Evolutionary conservation across 768 basidiomycete genomes (phyloP).

Genomic region (Russula sp.): DNA sequence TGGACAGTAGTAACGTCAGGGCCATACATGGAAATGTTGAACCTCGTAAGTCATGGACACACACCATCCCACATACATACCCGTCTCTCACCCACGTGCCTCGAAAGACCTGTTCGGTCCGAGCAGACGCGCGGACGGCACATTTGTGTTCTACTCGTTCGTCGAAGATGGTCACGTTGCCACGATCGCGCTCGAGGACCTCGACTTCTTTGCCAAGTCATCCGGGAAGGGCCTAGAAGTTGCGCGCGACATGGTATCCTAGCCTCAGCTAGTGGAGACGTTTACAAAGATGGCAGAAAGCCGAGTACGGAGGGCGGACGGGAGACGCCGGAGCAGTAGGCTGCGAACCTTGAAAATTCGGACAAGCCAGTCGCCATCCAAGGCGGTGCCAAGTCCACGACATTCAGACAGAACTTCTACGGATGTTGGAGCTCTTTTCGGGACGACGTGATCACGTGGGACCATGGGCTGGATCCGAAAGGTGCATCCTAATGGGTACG

Average conservation of each 20-base stretch:
- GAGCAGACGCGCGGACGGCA: slow-evolving; percentile 28
- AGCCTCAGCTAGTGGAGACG: slow-evolving; percentile 27
- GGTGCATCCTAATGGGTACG: no score
- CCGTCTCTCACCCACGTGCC: no score
- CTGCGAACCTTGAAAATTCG: slow-evolving; percentile 14
- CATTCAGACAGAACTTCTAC: slow-evolving; percentile 21
- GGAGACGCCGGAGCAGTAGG: slow-evolving; percentile 24
- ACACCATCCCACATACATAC: no score
- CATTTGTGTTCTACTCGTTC: slow-evolving; percentile 29
- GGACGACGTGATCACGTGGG: slow-evolving; percentile 39
- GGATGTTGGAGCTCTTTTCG: slow-evolving; percentile 29
- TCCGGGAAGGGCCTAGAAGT: slow-evolving; percentile 28
- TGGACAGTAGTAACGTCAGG: slow-evolving; percentile 37
- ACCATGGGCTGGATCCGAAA: slow-evolving; percentile 33
- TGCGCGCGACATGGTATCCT: slow-evolving; percentile 27
- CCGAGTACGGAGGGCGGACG: slow-evolving; percentile 16
- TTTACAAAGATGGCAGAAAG: slow-evolving; percentile 25
- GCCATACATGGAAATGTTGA: slow-evolving; percentile 40
- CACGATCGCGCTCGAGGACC: slow-evolving; percentile 30
- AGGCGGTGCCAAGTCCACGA: slow-evolving; percentile 15
- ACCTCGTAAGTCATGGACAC: slow-evolving; percentile 26
- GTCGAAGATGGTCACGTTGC: slow-evolving; percentile 28
- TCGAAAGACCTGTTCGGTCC: slow-evolving; percentile 25
- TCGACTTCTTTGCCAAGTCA: slow-evolving; percentile 30
- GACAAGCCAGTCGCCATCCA: slow-evolving; percentile 26